phyloP scores from a whole-genome alignment of 1,139 yeast genomes.

The Suhomyces bribrorum region DNA sequence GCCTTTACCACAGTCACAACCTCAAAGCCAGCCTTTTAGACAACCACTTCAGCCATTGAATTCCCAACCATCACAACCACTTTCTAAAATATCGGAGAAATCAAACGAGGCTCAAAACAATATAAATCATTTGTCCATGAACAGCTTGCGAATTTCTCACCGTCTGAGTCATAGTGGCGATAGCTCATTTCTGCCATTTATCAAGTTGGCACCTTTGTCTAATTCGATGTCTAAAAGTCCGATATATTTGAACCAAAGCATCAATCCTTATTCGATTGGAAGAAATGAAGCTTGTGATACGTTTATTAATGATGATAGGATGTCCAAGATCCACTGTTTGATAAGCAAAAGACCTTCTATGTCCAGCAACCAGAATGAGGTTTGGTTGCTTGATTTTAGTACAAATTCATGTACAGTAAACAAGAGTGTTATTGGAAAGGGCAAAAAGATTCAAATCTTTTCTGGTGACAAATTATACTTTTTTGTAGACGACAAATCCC shows the following conservation, averaged over 20 bases:
- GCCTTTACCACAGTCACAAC: constrained; percentile 46
- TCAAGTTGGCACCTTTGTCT: constrained; percentile 32
- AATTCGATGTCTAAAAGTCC: constrained; percentile 36
- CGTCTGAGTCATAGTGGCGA: background rate
- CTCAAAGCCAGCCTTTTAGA: constrained; percentile 27
- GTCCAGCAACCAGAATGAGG: constrained; percentile 53
- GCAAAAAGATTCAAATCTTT: constrained; percentile 58
- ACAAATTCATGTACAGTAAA: constrained; percentile 80
- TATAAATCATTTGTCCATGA: background rate
- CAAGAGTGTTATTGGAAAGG: constrained; percentile 57
- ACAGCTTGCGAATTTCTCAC: background rate
- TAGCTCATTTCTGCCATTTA: constrained; percentile 30
- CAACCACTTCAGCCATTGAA: constrained; percentile 8
- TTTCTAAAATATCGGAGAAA: constrained; percentile 7
- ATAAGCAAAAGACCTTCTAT: constrained; percentile 62
- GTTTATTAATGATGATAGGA: constrained; percentile 65
- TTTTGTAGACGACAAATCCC: constrained; percentile 57
- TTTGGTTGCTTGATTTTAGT: constrained; percentile 82
- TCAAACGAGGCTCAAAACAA: background rate
- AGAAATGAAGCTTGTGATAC: constrained; percentile 61
- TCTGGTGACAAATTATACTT: constrained; percentile 67
- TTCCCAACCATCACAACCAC: constrained; percentile 8
- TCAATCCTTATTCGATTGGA: constrained; percentile 64
- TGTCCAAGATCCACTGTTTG: constrained; percentile 83
- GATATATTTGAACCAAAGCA: constrained; percentile 62